Percentiles rank a stretch among this genome's conserved stretches.
Conservation (phyloP, 176 grass and related monocot genomes). For the Triticum aestivum region DNA sequence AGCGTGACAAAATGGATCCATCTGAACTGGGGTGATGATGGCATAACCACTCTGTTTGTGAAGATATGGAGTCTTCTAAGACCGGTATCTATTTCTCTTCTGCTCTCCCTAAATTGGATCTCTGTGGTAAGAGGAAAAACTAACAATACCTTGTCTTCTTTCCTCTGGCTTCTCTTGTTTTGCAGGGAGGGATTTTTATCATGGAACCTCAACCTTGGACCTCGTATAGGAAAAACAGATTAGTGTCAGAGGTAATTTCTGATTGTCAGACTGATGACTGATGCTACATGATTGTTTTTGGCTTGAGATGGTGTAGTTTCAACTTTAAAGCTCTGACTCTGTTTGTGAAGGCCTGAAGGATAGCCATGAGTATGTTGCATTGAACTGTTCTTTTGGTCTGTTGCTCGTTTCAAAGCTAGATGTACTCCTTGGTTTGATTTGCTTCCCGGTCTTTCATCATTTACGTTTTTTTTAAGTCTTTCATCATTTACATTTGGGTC, state of each 20-base stretch:
- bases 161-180: constrained; percentile 21
- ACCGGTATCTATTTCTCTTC: constrained; percentile 52
- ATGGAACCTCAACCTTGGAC: constrained; percentile 95
- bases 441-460: neutral
- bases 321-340: neutral
- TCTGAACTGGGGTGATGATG: constrained; percentile 97
- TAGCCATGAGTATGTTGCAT: neutral
- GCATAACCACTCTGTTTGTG: constrained; percentile 74
- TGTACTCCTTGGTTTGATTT: neutral
- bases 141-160: neutral
- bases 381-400: neutral
- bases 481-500: neutral
- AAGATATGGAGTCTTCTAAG: constrained; percentile 93
- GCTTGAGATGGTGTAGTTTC: neutral
- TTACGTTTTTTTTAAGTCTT: neutral
- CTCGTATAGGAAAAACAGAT: constrained; percentile 80
- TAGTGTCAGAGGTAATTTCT: constrained; percentile 66
- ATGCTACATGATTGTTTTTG: neutral
- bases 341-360: neutral
- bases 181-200: constrained; percentile 79
- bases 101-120: neutral
- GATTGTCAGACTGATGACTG: neutral
- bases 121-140: constrained; percentile 7
- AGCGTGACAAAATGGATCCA: constrained; percentile 99
- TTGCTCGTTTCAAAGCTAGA: neutral